Base-by-base conservation (phyloP, 1,284 basidiomycete genomes). In the Coniophora puteana region DNA sequence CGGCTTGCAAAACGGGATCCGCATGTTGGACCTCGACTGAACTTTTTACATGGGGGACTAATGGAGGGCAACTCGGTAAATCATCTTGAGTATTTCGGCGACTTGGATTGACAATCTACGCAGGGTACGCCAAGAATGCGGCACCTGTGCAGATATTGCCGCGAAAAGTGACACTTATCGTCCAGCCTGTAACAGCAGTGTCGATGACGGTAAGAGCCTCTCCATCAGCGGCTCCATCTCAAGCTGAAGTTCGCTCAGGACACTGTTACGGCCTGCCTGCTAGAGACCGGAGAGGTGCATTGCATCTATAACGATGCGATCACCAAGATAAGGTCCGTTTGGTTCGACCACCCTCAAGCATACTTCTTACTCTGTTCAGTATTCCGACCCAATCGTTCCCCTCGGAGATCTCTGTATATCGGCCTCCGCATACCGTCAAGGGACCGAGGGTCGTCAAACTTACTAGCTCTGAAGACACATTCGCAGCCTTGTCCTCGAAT, bases 21-120 rank as follows among this genome's bases (percentile, higher is more conserved):
- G 93, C 83, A 2, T 95, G 91, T 58, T 99, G 91, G 85, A 96
- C 93, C 1, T 74, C 76, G 13, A 61, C 58, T n/a, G 78, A 83
- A n/a, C 76, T 98, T 0, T 97, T 81, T 65, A 96, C 94, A 0
- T 99, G 94, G 94, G 96, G 95, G 0, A 93, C 89, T 18, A 97
- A 98, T 62, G 78, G 76, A 24, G 96, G 96, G 0, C 96, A 99
- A 60, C 73, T 99, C 4, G 94, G 94, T 80, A 40, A 24, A 68
- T 52, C 32, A 5, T n/a, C 5, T 18, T 14, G 17, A 28, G 4
- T 29, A n/a, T n/a, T 7, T 14, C n/a, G 28, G 31, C 24, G 16
- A 18, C 18, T 26, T 31, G 38, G 26, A 21, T 35, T 6, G 22
- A 34, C 20, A 28, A 1, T 33, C 24, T 8, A 43, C n/a, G 5